Evolutionary conservation across 805 yeast species (phyloP).

Genomic region (Lachancea kluyveri): DNA sequence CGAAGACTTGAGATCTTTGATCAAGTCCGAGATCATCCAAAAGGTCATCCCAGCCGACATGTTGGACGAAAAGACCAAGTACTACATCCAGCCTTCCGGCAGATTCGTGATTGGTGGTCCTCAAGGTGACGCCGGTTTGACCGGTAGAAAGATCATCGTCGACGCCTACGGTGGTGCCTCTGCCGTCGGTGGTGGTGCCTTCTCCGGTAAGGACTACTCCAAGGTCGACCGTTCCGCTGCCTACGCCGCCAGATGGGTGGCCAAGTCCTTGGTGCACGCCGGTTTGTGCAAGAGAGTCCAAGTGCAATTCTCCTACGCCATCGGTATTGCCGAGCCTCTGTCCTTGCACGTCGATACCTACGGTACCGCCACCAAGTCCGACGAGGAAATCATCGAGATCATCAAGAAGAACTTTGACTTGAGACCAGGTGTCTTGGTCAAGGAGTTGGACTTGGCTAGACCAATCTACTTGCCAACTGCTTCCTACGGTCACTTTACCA

Average conservation of each 20-base stretch:
- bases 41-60: conserved; percentile 87
- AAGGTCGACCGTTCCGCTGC: conserved; percentile 99
- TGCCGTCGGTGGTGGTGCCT: conserved; percentile 99
- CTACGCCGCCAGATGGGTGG: conserved; percentile 99
- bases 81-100: conserved; percentile 99
- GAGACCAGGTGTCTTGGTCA: conserved; percentile 99
- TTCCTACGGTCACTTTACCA: conserved; percentile 98
- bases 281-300: conserved; percentile 94
- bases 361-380: conserved; percentile 90
- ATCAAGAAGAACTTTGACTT: conserved; percentile 93
- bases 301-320: conserved; percentile 98
- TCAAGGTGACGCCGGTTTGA: conserved; percentile 99
- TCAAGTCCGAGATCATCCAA: conserved; percentile 74
- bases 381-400: conserved; percentile 85
- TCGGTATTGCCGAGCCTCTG: conserved; percentile 99
- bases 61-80: conserved; percentile 90
- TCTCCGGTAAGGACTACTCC: conserved; percentile 99
- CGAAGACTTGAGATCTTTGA: conserved; percentile 79
- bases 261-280: conserved; percentile 93
- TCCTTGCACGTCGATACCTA: conserved; percentile 96
- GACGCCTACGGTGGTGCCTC: conserved; percentile 99
- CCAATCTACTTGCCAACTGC: conserved; percentile 99
- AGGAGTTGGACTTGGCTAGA: conserved; percentile 94
- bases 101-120: conserved; percentile 99
- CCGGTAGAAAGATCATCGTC: conserved; percentile 99